Base-by-base conservation (phyloP, 1,284 basidiomycete genomes). In the Tetrapyrgos nigripes region DNA sequence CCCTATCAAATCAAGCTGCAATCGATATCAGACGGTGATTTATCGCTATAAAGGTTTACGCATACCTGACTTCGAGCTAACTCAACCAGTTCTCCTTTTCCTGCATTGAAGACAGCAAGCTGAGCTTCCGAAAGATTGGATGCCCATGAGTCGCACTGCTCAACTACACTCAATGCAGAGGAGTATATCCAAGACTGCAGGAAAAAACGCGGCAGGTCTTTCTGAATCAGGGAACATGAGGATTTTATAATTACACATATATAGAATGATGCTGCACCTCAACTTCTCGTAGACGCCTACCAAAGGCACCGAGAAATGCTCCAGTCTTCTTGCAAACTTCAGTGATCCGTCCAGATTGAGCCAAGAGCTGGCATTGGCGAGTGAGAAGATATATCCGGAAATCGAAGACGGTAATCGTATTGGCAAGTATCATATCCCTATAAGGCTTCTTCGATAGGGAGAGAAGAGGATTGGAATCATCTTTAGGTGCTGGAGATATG, bases 101-200 rank as follows among this genome's bases (percentile, higher is more conserved):
- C 85, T 26, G 83, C 89, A 71, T 78, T 88, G 71, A 87, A 88
- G 46, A 78, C 78, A 57, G 74, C 76, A 49, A 81, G 73, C 14
- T 78, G 69, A 6, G 74, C 49, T 4, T 78, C 76, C 48, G 86
- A 82, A 40, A 85, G 68, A 23, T 78, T 74, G 17, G 75, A 73
- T 43, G 85, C 83, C 93, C 94, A 96, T 3, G 79, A 76, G 67
- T 96, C 92, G 66, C 91, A 94, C 66, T 91, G 89, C 19, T 94
- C 89, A 13, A 97, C 88, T 44, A 92, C 88, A 66, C 92, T 94
- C 55, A 97, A 79, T 23, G 94, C 90, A 1, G 95, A 94, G 10
- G 93, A 94, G 73, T 95, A 98, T 23, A 87, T 92, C 97, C 97
- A 99, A 0, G 92, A 91, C 72, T 98, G 94, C 40, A 98, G 81